Conservation (phyloP, 345 rosid genomes). For the Laguncularia racemosa region DNA sequence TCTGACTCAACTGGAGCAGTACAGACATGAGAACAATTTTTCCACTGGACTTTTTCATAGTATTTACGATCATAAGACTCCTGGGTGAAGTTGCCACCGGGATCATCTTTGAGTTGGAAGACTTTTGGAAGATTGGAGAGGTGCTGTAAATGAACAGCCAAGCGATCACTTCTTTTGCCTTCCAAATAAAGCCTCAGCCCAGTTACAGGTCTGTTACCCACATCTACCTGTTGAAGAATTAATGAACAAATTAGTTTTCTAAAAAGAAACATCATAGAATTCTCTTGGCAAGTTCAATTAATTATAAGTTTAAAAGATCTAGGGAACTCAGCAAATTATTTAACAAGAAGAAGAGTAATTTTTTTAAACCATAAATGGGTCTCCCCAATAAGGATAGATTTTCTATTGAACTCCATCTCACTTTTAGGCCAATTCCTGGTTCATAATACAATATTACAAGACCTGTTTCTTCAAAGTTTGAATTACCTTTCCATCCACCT, state of each 20-base stretch:
- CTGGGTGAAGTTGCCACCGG: constrained; percentile 31
- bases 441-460: too few species aligned
- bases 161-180: constrained; percentile 75
- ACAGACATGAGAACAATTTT: constrained; percentile 88
- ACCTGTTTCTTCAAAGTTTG: too few species aligned
- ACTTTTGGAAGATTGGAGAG: constrained; percentile 90
- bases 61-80: constrained; percentile 58
- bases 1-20: constrained; percentile 84
- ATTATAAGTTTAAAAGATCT: too few species aligned
- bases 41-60: constrained; percentile 92
- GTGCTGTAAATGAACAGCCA: constrained; percentile 90
- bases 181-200: constrained; percentile 94
- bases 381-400: too few species aligned
- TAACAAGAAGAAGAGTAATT: too few species aligned
- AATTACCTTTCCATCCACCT: too few species aligned
- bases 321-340: too few species aligned
- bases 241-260: constrained; percentile 2
- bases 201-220: constrained; percentile 88
- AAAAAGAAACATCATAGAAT: background rate
- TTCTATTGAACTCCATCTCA: too few species aligned
- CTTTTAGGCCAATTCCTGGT: too few species aligned
- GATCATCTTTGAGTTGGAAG: constrained; percentile 72
- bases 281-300: too few species aligned
- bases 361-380: too few species aligned
- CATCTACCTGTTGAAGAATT: constrained; percentile 62